A percentile compares a stretch with the other conserved stretches of the same genome.
Conservation (phyloP, 345 rosid genomes). For the Melaleuca alternifolia region DNA sequence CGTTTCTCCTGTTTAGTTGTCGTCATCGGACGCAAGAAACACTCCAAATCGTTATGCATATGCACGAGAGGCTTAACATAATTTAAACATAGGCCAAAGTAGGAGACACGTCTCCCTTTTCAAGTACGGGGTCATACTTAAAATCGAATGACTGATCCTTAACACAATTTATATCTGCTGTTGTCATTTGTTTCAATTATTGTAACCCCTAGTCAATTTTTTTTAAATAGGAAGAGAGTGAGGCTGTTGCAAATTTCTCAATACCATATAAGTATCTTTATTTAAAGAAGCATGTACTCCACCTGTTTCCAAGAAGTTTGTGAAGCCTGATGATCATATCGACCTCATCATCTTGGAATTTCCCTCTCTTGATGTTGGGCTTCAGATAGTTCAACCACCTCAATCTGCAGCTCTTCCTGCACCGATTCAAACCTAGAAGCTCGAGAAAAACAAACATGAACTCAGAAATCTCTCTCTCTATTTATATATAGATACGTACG, state of each 20-base stretch:
- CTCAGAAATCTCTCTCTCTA: neutral
- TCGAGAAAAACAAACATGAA: neutral
- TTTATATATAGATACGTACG: neutral
- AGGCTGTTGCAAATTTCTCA: neutral
- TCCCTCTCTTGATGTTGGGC: constrained; percentile 13
- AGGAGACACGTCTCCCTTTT: neutral
- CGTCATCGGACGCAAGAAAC: neutral
- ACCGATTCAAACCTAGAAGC: constrained; percentile 7
- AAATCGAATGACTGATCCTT: neutral
- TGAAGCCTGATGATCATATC: constrained; percentile 6
- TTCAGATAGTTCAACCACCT: constrained; percentile 15
- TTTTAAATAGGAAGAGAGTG: neutral
- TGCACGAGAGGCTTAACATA: neutral
- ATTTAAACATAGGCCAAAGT: neutral
- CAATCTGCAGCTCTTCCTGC: constrained; percentile 13
- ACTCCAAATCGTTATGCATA: neutral
- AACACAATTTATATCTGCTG: neutral
- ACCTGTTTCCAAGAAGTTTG: constrained; percentile 14
- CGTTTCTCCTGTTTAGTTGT: neutral
- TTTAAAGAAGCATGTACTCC: neutral
- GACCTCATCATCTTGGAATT: constrained; percentile 11
- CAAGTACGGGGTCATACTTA: neutral
- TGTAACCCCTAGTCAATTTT: neutral
- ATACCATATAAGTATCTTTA: neutral
- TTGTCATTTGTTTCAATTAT: neutral